Conservation (phyloP, 2,329 filamentous ascomycete species). For the Aspergillus arachidicola region DNA sequence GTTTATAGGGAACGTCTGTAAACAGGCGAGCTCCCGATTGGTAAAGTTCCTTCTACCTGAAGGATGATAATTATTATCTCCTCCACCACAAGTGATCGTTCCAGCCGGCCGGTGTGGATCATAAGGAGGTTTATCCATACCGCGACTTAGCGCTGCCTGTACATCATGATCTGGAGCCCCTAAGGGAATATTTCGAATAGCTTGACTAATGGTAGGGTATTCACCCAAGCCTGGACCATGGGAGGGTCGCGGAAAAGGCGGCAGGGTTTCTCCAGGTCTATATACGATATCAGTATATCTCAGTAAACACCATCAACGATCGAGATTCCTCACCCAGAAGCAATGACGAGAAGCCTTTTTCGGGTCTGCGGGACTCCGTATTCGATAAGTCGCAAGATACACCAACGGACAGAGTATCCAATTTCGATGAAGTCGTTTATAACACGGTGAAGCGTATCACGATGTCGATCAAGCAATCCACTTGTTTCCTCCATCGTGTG, state of each 20-base stretch:
- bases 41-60: conserved; percentile 66
- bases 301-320: background rate
- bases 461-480: conserved; percentile 60
- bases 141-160: conserved; percentile 22
- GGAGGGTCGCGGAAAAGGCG: conserved; percentile 65
- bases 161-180: conserved; percentile 49
- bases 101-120: conserved; percentile 53
- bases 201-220: conserved; percentile 45
- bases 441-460: conserved; percentile 60
- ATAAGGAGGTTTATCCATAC: conserved; percentile 41
- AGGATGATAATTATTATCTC: conserved; percentile 68
- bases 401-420: conserved; percentile 73
- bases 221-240: conserved; percentile 49
- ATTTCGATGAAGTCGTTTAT: conserved; percentile 65
- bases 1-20: conserved; percentile 69
- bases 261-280: conserved; percentile 72
- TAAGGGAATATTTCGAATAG: conserved; percentile 44
- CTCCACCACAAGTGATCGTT: conserved; percentile 66
- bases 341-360: conserved; percentile 55
- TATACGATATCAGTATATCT: background rate
- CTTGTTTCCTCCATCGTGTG: conserved; percentile 80
- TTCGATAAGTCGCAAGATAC: conserved; percentile 54
- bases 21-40: conserved; percentile 64
- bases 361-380: conserved; percentile 55
- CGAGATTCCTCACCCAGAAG: conserved; percentile 50